Conservation (phyloP, 2,329 filamentous ascomycete genomes). For the Acrocalymma vagum region DNA sequence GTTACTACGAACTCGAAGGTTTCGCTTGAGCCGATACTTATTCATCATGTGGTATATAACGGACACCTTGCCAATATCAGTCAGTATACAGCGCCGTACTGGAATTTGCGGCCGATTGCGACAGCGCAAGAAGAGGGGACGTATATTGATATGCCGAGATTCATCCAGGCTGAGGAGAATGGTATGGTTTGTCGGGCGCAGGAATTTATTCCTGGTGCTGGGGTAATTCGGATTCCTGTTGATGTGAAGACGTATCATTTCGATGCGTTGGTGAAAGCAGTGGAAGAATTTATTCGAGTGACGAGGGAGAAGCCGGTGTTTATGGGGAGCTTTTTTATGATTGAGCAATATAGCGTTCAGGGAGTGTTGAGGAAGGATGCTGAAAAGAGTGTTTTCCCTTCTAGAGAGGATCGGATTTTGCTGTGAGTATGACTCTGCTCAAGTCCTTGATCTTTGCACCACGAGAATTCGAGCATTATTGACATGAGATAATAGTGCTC, state of each 20-base stretch:
- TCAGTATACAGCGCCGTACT: conserved; percentile 5
- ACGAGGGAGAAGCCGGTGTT: conserved; percentile 1
- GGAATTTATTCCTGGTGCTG: conserved; percentile 8
- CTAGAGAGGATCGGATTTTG: conserved; percentile 3
- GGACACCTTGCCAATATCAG: not conserved
- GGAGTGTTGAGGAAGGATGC: not conserved
- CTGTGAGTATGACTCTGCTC: not conserved
- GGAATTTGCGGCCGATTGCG: conserved; percentile 1
- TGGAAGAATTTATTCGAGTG: conserved; percentile 5
- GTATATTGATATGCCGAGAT: conserved; percentile 9
- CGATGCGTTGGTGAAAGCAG: conserved; percentile 7
- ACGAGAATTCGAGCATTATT: not conserved
- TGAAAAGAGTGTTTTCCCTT: conserved; percentile 1
- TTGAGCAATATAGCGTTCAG: conserved; percentile 14
- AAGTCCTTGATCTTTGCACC: not conserved
- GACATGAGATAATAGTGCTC: conserved; percentile 4
- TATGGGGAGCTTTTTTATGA: conserved; percentile 9
- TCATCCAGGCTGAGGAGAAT: conserved; percentile 3
- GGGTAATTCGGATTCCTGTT: conserved; percentile 9
- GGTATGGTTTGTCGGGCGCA: conserved; percentile 7
- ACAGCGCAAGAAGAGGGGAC: conserved; percentile 6
- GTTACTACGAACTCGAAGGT: conserved; percentile 2
- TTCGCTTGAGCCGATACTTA: not conserved
- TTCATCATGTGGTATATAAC: conserved; percentile 10
- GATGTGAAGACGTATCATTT: conserved; percentile 17